Conservation (phyloP, 352 stramenopile species). For the Pythium biforme region DNA sequence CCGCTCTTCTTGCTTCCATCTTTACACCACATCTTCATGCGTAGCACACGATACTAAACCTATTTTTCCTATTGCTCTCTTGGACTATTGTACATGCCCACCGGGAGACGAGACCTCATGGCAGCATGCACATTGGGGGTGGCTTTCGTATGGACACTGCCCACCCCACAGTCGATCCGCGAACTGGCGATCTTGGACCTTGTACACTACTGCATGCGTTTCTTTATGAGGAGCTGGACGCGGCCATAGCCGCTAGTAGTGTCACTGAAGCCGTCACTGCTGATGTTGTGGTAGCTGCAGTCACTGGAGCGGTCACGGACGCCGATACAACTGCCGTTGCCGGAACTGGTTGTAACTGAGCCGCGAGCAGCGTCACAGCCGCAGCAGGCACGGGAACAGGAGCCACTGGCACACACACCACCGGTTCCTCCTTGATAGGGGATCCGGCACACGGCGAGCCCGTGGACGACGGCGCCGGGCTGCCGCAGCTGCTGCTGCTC, state of each 20-base stretch:
- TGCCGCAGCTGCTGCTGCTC: constrained; percentile 28
- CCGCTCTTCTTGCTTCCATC: constrained; percentile 7
- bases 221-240: too few species aligned
- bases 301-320: background rate
- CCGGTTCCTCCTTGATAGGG: constrained; percentile 7
- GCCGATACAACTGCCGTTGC: background rate
- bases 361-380: constrained; percentile 20
- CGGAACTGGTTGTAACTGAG: constrained; percentile 12
- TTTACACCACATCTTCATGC: constrained; percentile 13
- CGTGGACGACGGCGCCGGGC: constrained; percentile 21
- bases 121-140: background rate
- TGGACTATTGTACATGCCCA: background rate
- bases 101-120: background rate
- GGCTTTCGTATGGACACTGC: background rate
- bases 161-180: background rate
- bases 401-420: background rate
- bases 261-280: too few species aligned
- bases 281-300: too few species aligned
- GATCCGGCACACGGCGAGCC: constrained; percentile 15
- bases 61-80: constrained; percentile 16
- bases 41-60: constrained; percentile 12
- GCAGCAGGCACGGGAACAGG: background rate
- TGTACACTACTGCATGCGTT: background rate
- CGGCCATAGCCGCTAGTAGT: too few species aligned
- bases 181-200: constrained; percentile 6